phyloP scores from a whole-genome alignment of 2,329 filamentous ascomycete genomes.

The Botrytis porri region DNA sequence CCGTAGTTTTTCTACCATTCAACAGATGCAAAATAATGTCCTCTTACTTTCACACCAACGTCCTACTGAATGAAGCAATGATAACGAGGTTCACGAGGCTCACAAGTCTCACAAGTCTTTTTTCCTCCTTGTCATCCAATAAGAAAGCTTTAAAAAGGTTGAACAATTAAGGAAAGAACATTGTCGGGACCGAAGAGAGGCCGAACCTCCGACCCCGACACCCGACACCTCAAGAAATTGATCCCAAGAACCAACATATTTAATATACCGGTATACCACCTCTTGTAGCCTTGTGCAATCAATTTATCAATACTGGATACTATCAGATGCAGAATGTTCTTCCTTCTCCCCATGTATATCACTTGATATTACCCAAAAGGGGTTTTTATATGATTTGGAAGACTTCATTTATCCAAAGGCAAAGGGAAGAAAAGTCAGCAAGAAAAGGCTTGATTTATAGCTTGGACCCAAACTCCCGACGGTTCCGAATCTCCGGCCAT shows the following conservation, averaged over 20 bases:
- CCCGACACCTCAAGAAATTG: slow-evolving; percentile 1
- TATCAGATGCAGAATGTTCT: background rate
- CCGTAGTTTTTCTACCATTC: background rate
- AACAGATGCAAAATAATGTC: background rate
- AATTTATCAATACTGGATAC: background rate
- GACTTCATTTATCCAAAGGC: background rate
- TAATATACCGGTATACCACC: background rate
- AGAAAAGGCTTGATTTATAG: background rate
- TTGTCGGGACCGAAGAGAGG: slow-evolving; percentile 3
- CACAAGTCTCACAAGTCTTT: background rate
- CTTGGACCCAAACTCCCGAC: background rate
- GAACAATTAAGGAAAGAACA: background rate
- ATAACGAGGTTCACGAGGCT: background rate
- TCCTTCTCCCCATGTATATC: background rate
- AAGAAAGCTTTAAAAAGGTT: background rate
- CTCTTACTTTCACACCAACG: background rate
- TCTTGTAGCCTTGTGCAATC: background rate
- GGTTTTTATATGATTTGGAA: background rate
- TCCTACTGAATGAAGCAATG: background rate
- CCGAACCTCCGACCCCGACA: background rate
- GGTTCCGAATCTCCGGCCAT: background rate
- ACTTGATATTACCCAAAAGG: background rate
- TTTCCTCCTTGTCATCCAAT: background rate
- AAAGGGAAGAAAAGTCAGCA: background rate
- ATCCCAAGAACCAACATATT: background rate